Percentiles rank a stretch among this genome's conserved stretches.
These are phyloP conservation scores for Mucor racemosus DNA, from an alignment of 371 early-diverging fungal species.

Conservation along the genomic window DNA sequence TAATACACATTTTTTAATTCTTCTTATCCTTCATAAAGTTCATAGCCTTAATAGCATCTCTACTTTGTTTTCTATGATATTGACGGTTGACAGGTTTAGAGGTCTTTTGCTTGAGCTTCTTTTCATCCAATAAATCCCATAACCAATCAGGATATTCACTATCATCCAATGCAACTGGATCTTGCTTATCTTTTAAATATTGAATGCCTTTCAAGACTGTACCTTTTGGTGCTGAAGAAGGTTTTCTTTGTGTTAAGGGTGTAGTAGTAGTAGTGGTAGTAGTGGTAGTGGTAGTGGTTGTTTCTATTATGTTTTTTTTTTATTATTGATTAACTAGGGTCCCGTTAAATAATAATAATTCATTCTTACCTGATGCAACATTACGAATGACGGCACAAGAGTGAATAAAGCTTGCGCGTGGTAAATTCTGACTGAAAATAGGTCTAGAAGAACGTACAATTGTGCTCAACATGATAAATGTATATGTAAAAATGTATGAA, in stretches of 20 bases:
- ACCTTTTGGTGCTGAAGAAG: slow-evolving; percentile 69
- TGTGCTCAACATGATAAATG: slow-evolving; percentile 16
- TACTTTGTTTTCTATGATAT: slow-evolving; percentile 68
- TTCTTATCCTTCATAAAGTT: slow-evolving; percentile 85
- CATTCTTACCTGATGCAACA: slow-evolving; percentile 20
- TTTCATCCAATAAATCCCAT: slow-evolving; percentile 83
- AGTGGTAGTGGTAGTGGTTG: slow-evolving; percentile 1
- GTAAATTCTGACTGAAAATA: slow-evolving; percentile 12
- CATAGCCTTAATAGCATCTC: slow-evolving; percentile 69
- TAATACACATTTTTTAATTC: slow-evolving; percentile 45
- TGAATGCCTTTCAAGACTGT: slow-evolving; percentile 86
- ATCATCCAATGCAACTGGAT: slow-evolving; percentile 89
- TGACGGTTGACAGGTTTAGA: slow-evolving; percentile 59
- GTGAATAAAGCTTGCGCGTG: slow-evolving; percentile 21
- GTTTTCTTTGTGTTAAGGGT: slow-evolving; percentile 11
- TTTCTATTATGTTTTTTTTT: neutral
- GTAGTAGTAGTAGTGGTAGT: slow-evolving; percentile 1
- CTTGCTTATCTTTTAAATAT: slow-evolving; percentile 77
- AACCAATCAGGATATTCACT: slow-evolving; percentile 92
- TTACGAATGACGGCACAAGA: slow-evolving; percentile 16
- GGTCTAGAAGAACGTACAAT: slow-evolving; percentile 21
- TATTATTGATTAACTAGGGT: slow-evolving; percentile 10
- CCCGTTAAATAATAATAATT: neutral
- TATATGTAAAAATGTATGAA: neutral
- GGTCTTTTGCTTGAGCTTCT: slow-evolving; percentile 53